Conservation (phyloP, 257 asterid species). For the Capsicum baccatum region DNA sequence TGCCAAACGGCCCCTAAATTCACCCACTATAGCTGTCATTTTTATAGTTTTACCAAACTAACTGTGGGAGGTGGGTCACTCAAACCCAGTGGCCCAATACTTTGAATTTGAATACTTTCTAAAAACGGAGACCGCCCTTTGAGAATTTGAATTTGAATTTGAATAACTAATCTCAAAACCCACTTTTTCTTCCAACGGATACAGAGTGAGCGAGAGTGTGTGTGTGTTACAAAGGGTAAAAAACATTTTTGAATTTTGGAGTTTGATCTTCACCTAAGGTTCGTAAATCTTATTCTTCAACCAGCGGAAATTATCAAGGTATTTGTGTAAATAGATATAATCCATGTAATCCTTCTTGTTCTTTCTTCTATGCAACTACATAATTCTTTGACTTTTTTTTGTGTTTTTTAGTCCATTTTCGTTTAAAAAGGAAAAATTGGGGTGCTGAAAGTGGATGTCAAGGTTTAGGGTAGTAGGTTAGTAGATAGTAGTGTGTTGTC, state of each 20-base stretch:
- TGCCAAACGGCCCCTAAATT: no score
- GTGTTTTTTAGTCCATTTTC: background rate
- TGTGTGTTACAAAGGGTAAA: background rate
- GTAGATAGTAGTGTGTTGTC: no score
- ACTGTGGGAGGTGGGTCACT: background rate
- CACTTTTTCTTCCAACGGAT: background rate
- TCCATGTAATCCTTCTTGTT: background rate
- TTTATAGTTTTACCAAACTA: no score
- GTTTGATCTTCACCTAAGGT: background rate
- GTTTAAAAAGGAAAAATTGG: background rate
- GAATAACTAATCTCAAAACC: background rate
- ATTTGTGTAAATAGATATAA: no score
- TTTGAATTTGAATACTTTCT: constrained; percentile 33
- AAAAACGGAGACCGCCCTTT: constrained; percentile 31
- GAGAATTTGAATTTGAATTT: constrained; percentile 30
- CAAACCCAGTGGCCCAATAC: background rate
- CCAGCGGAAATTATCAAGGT: no score
- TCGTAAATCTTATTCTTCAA: background rate
- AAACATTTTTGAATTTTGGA: background rate
- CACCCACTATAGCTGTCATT: no score
- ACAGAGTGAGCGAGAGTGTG: background rate
- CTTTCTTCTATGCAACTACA: background rate
- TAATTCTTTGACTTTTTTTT: background rate
- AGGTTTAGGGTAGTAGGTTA: no score
- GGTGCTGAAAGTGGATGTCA: background rate